phyloP scores from a whole-genome alignment of 495 filamentous ascomycete genomes.

The Podospora bellae-mahoneyi region DNA sequence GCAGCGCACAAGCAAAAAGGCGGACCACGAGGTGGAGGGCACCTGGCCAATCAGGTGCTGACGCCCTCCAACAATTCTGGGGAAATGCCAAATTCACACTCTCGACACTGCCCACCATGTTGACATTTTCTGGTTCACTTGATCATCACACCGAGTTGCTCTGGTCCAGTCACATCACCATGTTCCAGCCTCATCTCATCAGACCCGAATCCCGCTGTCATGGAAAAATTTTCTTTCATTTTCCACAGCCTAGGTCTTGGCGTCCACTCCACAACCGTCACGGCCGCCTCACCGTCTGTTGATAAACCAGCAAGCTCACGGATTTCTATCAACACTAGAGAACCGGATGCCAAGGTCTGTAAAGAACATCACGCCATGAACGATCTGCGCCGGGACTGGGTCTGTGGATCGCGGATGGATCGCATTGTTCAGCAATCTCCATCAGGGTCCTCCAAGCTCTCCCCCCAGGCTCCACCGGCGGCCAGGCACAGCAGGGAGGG shows the following conservation, averaged over 20 bases:
- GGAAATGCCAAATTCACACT: constrained; percentile 5
- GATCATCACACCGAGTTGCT: constrained; percentile 8
- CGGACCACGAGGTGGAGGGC: not conserved
- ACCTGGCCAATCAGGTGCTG: constrained; percentile 17
- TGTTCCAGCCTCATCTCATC: not conserved
- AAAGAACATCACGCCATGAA: constrained; percentile 24
- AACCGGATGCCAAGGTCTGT: not conserved
- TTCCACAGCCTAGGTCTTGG: not conserved
- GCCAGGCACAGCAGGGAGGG: not conserved
- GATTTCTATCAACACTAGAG: not conserved
- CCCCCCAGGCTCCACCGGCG: not conserved
- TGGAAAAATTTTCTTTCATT: not conserved
- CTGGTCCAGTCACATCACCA: not conserved
- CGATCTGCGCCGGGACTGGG: not conserved
- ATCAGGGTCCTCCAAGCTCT: constrained; percentile 1
- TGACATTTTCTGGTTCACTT: not conserved
- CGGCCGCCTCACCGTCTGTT: not conserved
- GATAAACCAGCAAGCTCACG: not conserved
- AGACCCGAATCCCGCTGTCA: not conserved
- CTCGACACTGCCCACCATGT: not conserved
- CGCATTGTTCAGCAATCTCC: not conserved
- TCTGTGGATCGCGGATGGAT: constrained; percentile 3
- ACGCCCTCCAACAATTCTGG: constrained; percentile 11
- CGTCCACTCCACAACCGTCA: not conserved
- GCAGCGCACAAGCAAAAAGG: constrained; percentile 1